A percentile compares a stretch with the other conserved stretches of the same genome.
Conservation (phyloP, 2,329 filamentous ascomycete species). For the Sclerotinia sclerotiorum region DNA sequence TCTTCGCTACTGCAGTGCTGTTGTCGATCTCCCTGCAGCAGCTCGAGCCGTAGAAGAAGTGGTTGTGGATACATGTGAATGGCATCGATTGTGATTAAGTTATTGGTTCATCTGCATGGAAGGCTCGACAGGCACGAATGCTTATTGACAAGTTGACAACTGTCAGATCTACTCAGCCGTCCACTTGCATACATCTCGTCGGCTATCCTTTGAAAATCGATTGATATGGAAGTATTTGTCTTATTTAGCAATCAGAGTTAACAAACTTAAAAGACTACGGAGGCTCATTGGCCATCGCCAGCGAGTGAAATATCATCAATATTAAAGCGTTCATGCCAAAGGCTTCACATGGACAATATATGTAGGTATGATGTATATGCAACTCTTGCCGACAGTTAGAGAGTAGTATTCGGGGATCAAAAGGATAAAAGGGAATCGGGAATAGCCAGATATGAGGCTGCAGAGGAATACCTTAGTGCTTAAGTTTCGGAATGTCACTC, state of each 20-base stretch:
- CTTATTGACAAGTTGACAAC: constrained; percentile 10
- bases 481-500: background rate
- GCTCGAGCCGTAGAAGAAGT: background rate
- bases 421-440: background rate
- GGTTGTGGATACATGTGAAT: background rate
- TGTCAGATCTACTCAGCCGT: constrained; percentile 5
- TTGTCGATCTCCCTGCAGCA: constrained; percentile 10
- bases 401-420: constrained; percentile 1
- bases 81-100: background rate
- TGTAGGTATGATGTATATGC: background rate
- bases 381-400: background rate
- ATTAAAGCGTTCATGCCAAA: background rate
- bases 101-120: background rate
- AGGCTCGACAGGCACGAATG: constrained; percentile 2
- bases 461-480: background rate
- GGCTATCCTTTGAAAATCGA: constrained; percentile 8
- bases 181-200: constrained; percentile 12
- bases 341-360: background rate
- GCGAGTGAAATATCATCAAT: background rate
- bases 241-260: background rate
- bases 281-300: background rate
- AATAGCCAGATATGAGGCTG: background rate
- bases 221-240: constrained; percentile 12
- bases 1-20: constrained; percentile 13
- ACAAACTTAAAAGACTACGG: background rate